phyloP scores from a whole-genome alignment of 805 yeast genomes.

The Candida xyloterini region DNA sequence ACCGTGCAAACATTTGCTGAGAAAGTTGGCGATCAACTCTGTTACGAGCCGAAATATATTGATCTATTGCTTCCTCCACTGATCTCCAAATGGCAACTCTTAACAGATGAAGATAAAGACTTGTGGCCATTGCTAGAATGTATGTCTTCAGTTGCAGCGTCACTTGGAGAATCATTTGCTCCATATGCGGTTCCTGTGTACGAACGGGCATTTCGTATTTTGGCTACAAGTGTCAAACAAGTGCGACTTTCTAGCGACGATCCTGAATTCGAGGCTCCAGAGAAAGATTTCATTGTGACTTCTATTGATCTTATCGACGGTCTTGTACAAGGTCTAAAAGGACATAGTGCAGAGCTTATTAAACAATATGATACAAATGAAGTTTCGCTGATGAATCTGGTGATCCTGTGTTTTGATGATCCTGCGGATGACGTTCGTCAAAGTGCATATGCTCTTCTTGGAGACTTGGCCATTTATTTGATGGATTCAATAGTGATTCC shows the following conservation, averaged over 20 bases:
- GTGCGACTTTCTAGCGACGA: constrained; percentile 63
- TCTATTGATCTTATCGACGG: constrained; percentile 91
- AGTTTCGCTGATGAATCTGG: constrained; percentile 51
- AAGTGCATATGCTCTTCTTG: constrained; percentile 82
- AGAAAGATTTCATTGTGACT: constrained; percentile 86
- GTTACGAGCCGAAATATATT: constrained; percentile 53
- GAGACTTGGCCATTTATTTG: constrained; percentile 76
- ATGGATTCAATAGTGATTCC: constrained; percentile 46
- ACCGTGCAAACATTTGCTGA: constrained; percentile 89
- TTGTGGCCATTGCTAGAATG: constrained; percentile 93
- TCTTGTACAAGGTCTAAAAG: constrained; percentile 80
- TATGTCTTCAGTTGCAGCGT: constrained; percentile 86
- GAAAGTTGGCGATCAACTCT: constrained; percentile 56
- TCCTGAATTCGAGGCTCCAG: constrained; percentile 72
- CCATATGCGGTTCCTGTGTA: constrained; percentile 89
- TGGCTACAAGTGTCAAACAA: constrained; percentile 63
- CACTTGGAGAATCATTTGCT: constrained; percentile 78
- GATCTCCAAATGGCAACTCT: constrained; percentile 71
- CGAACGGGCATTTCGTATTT: constrained; percentile 68
- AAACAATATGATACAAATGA: constrained; percentile 27
- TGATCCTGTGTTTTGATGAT: constrained; percentile 72
- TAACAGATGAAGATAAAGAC: constrained; percentile 76
- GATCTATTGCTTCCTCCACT: constrained; percentile 74
- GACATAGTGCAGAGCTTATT: constrained; percentile 56
- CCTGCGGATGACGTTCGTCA: constrained; percentile 87